Percentiles rank a stretch among this genome's conserved stretches.
These are phyloP conservation scores for Fagus sylvatica DNA, from an alignment of 306 rosid species.

Conservation along the genomic window DNA sequence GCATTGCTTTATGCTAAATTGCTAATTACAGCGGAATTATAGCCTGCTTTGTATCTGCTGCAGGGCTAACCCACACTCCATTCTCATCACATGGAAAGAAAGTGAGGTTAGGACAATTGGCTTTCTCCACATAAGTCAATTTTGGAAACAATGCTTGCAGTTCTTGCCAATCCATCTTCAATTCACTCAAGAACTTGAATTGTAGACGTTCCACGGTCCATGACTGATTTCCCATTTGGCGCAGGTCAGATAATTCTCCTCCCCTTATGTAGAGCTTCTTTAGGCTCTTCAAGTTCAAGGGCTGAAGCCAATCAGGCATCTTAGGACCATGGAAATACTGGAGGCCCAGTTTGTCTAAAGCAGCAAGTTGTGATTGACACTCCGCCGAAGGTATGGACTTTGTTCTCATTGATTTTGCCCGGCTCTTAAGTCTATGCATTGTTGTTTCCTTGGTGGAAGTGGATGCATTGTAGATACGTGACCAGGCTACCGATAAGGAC, in stretches of 20 bases:
- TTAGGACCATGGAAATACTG: not conserved
- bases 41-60: not conserved
- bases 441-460: not conserved
- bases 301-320: constrained; percentile 2
- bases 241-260: constrained; percentile 11
- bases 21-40: too few relatives aligned
- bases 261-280: constrained; percentile 22
- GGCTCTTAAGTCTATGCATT: not conserved
- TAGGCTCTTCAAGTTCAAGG: not conserved
- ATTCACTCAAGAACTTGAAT: not conserved
- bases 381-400: too few relatives aligned
- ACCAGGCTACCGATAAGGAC: constrained; percentile 22
- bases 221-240: accelerated
- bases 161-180: not conserved
- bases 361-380: not conserved
- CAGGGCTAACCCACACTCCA: constrained; percentile 6
- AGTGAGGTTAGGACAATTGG: not conserved
- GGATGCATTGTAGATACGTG: not conserved
- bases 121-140: constrained; percentile 2
- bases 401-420: not conserved
- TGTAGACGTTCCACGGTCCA: not conserved
- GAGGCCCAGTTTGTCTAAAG: constrained; percentile 17
- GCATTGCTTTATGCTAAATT: too few relatives aligned
- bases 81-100: not conserved
- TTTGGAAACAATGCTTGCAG: not conserved